Base-by-base conservation (phyloP, 225 moss, liverwort and hornwort species). In the Rhytidiadelphus loreus region DNA sequence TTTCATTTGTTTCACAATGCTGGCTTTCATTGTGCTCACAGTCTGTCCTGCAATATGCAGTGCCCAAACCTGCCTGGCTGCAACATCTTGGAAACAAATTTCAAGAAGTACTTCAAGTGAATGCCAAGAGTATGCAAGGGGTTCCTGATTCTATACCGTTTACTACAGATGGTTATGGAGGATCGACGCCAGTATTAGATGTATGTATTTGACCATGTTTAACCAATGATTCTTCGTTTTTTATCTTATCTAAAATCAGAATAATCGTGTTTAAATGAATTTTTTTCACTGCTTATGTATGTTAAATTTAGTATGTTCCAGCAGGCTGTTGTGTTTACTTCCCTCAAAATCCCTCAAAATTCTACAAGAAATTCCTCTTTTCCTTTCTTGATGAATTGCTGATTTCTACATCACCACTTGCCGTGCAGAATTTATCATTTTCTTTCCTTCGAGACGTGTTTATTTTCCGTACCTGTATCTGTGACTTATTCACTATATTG, bases 81-180 rank as follows among this genome's bases (percentile, higher is more conserved):
- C 92, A 95, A 64, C 92, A 95, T 65, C 93, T 95, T 19, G 95
- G 95, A 75, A 75, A 89, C 86, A 95, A 92, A 81, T 93, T 92
- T 89, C 92, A 93, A 59, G 95, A 95, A 88, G 93, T 95, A 82
- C 91, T 95, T 62, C 92, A 95, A 93, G 93, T 93, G 60, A 95
- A 95, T 58, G 93, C 91, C 46, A 90, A 90, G 78, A 91, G 91
- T 72, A 89, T 87, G 87, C 89, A 92, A 77, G 91, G 91, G 75
- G 74, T 60, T 55, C 79, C 90, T 82, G 90, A 92, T 80, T 73
- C 86, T 55, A 59, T 64, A 65, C 90, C 92, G 55, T 90, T 90
- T 52, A 61, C 91, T 59, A 58, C 89, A 35, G 90, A 92, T 88
- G 89, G 88, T 74, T 93, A 90, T 83, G 92, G 83, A 82, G 91